A percentile compares a stretch with the other conserved stretches of the same genome.
These are phyloP conservation scores for Hemerocallis citrina DNA, from an alignment of 106 monocot genomes.

Conservation along the genomic window DNA sequence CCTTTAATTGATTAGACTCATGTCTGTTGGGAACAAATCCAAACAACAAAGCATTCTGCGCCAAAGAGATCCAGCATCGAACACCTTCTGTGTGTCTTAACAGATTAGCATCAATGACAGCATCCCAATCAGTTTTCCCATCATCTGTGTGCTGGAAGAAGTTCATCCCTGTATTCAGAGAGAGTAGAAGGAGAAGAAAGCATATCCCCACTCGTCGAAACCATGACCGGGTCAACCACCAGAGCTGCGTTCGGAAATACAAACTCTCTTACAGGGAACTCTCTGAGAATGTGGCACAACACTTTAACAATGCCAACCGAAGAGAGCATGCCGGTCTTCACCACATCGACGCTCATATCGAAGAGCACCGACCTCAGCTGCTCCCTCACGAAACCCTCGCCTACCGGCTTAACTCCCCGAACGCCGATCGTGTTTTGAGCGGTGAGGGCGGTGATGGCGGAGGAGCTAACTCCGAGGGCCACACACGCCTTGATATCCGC, in stretches of 20 bases:
- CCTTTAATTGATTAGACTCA: no score
- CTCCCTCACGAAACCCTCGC: constrained; percentile 61
- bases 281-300: constrained; percentile 61
- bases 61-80: no score
- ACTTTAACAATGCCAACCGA: constrained; percentile 59
- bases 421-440: constrained; percentile 98
- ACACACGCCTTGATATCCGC: constrained; percentile 95
- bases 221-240: constrained; percentile 99
- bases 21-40: no score
- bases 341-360: constrained; percentile 97
- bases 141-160: no score
- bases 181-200: constrained; percentile 72
- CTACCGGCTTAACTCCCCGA: constrained; percentile 71
- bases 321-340: constrained; percentile 98
- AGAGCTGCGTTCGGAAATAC: constrained; percentile 65
- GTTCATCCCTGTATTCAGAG: constrained; percentile 40
- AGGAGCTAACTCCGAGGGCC: constrained; percentile 82
- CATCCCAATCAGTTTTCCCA: no score
- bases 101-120: no score
- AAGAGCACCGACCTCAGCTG: constrained; percentile 88
- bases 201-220: constrained; percentile 87
- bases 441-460: constrained; percentile 89
- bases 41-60: no score
- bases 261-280: constrained; percentile 76
- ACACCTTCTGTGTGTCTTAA: no score